Percentiles rank a stretch among this genome's conserved stretches.
phyloP scores from a whole-genome alignment of 768 basidiomycete genomes.

The Podaxis sp. region DNA sequence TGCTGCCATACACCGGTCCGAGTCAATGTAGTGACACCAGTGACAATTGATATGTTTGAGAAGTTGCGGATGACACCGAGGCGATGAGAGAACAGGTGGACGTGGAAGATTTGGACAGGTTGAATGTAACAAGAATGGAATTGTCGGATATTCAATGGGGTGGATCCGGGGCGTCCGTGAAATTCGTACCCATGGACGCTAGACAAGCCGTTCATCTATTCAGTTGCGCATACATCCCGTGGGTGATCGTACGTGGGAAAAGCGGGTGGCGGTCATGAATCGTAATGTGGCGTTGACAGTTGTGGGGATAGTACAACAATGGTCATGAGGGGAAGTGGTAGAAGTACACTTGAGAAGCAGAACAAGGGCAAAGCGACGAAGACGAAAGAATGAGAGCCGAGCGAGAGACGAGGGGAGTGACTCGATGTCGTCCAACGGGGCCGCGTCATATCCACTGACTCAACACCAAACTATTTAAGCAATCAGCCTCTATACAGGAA shows the following conservation, averaged over 20 bases:
- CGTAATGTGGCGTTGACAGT: neutral
- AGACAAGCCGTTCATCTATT: too few relatives aligned
- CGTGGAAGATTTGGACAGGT: neutral
- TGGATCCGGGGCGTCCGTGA: too few relatives aligned
- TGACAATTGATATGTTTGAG: neutral
- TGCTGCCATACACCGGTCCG: neutral
- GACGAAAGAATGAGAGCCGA: neutral
- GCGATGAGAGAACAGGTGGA: neutral
- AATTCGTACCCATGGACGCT: too few relatives aligned
- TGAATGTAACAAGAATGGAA: neutral
- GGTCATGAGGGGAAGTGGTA: neutral
- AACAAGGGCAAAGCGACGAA: neutral
- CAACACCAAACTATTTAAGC: neutral
- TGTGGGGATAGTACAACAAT: neutral
- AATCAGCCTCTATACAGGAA: slow-evolving; percentile 6
- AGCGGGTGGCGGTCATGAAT: neutral
- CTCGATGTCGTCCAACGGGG: too few relatives aligned
- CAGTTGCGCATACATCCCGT: neutral
- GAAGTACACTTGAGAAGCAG: neutral
- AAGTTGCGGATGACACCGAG: neutral
- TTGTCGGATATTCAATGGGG: neutral
- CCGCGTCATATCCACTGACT: neutral
- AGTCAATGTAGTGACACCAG: neutral
- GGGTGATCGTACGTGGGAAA: neutral
- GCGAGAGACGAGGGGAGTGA: neutral